Percentiles rank a stretch among this genome's conserved stretches.
Conservation (phyloP, 2,329 filamentous ascomycete species). For the Fusarium sacchari region DNA sequence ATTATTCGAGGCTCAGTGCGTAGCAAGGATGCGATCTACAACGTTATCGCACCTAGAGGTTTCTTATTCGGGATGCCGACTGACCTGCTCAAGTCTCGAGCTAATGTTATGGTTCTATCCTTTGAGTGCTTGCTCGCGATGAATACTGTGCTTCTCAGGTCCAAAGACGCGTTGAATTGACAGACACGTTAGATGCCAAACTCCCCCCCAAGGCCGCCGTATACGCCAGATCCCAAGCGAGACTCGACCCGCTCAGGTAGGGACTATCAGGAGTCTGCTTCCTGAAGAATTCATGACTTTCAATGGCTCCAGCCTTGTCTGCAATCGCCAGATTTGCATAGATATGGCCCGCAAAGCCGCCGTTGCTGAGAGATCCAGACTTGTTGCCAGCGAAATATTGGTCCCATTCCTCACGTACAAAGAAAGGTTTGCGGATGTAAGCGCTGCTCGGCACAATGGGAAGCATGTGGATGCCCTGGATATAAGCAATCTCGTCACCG, state of each 20-base stretch:
- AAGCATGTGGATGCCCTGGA: neutral
- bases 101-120: accelerated
- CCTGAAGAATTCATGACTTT: neutral
- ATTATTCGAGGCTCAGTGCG: too few species aligned
- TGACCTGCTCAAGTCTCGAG: neutral
- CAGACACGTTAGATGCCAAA: neutral
- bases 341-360: neutral
- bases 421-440: neutral
- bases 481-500: neutral
- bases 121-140: neutral
- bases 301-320: neutral
- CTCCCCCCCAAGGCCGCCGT: neutral
- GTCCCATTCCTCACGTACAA: neutral
- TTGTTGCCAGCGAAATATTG: neutral
- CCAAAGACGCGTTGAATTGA: neutral
- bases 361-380: neutral
- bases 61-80: too few species aligned
- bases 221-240: neutral
- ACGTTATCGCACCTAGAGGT: too few species aligned
- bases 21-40: too few species aligned
- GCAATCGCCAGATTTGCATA: neutral
- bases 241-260: neutral
- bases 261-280: neutral
- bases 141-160: neutral
- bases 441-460: neutral